Evolutionary conservation across 306 rosid species (phyloP), one percentile per base, ranked within the genome.

Genomic region (Medicago arabica): DNA sequence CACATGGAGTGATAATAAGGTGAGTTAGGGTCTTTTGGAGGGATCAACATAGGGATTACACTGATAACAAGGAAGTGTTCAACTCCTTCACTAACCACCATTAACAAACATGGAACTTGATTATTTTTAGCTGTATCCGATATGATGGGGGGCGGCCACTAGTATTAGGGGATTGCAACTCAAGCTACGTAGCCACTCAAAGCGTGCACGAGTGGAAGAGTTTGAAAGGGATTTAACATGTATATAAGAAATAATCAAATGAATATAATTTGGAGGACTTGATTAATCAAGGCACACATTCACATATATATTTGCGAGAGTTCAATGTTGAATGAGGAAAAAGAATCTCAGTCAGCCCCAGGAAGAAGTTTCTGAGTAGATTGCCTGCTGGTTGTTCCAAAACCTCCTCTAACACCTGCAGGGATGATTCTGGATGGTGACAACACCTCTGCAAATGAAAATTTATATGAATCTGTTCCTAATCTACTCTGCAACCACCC

Each of bases 401-500:
- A 88, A 68, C 90, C 80, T 82, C 90, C 80, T 80, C 86, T 82
- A 6, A 75, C 69, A 11, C 80, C 79, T 0, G 95, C 82, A 4
- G 97, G 91, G 71, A 92, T 85, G 80, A 92, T 50, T 81, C 90
- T 84, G n/a, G 96, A 90, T 8, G 99, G 99, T 8, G 98, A 92
- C 68, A 92, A 60, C n/a, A 95, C 87, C 84, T 95, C 92, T 2
- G 92, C 89, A 15, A 90, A 87, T 0, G 97, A 89, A n/a, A 88
- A 81, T 14, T 85, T 92, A 83, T 89, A 95, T 0, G 97, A 78
- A 83, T 95, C 97, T 7, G 90, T 85, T 58, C 93, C 99, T 80
- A 96, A 74, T 69, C 92, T 94, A 81, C 99, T 96, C 76, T 92
- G 98, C 25, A 96, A 80, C 98, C 98, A 96, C 19, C 98, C 98